Base-by-base conservation (phyloP, 805 yeast species). In the Komagataella kurtzmanii region DNA sequence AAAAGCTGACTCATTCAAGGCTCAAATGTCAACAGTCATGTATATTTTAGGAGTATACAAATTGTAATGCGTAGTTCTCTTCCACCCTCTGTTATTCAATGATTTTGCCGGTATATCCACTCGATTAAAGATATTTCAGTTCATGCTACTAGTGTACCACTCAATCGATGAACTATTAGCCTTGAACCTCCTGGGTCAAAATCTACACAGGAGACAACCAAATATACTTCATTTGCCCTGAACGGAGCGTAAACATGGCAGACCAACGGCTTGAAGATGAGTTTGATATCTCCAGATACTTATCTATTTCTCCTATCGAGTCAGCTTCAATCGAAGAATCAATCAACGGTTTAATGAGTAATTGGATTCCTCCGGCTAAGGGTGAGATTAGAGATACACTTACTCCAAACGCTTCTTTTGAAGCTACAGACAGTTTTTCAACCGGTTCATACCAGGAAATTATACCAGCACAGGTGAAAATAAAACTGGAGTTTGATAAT, bases 21-120 rank as follows among this genome's bases (percentile, higher is more conserved):
- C 23, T 46, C 17, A 19, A 17, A 46, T 2, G 6, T 1, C 21
- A 14, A 46, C 14, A 14, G 17, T 18, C 23, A n/a, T n/a, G 6
- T 3, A 17, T 17, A 17, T n/a, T n/a, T n/a, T 3, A 6, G 49
- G 19, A 24, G 7, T 1, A 14, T 19, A 47, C 12, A n/a, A 2
- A 6, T 7, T 24, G 23, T 45, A n/a, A 4, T 52, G 45, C 19
- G 40, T 46, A 17, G 24, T 40, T 3, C 45, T 49, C 4, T 7
- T 44, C 45, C 24, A 14, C 47, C 23, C 48, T 36, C 12, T 14
- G 30, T 23, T 17, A 43, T 7, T 44, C 43, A 10, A 24, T n/a
- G 21, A 18, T n/a, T 46, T 36, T 5, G 45, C 54, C 5, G 45
- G 21, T 6, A 44, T 17, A 47, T 50, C 7, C 53, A 45, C 50